A percentile compares a stretch with the other conserved stretches of the same genome.
Conservation (phyloP, 75 land plant species). For the Sequoiadendron giganteum region DNA sequence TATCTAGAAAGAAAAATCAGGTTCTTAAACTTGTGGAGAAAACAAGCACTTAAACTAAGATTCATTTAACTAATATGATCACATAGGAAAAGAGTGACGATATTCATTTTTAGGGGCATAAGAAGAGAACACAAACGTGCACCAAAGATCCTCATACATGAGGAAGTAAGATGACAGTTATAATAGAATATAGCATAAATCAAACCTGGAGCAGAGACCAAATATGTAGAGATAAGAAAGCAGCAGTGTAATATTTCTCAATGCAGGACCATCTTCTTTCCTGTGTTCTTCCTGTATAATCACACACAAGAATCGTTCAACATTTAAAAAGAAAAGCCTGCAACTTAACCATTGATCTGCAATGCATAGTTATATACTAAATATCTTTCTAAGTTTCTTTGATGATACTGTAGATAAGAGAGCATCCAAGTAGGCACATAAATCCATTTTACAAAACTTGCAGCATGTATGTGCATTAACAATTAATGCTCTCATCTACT, state of each 20-base stretch:
- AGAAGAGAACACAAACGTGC: neutral
- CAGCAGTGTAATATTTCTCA: constrained; percentile 72
- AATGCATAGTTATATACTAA: neutral
- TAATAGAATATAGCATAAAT: neutral
- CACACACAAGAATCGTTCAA: neutral
- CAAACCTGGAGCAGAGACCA: constrained; percentile 78
- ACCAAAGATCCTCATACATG: neutral
- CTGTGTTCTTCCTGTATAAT: constrained; percentile 68
- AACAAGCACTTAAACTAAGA: neutral
- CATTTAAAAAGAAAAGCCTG: neutral
- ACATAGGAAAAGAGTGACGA: neutral
- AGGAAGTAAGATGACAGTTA: neutral
- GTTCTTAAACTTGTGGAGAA: neutral
- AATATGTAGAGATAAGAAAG: constrained; percentile 71
- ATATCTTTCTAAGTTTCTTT: neutral
- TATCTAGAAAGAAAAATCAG: neutral
- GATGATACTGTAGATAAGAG: neutral
- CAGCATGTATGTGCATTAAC: too few relatives aligned
- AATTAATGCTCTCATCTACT: too few relatives aligned
- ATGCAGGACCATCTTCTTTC: constrained; percentile 71
- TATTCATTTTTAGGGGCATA: neutral
- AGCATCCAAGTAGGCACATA: too few relatives aligned
- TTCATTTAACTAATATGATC: neutral
- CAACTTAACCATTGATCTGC: neutral
- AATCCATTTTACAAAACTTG: too few relatives aligned